Conservation (phyloP, 2,329 filamentous ascomycete genomes). For the Colletotrichum tanaceti region DNA sequence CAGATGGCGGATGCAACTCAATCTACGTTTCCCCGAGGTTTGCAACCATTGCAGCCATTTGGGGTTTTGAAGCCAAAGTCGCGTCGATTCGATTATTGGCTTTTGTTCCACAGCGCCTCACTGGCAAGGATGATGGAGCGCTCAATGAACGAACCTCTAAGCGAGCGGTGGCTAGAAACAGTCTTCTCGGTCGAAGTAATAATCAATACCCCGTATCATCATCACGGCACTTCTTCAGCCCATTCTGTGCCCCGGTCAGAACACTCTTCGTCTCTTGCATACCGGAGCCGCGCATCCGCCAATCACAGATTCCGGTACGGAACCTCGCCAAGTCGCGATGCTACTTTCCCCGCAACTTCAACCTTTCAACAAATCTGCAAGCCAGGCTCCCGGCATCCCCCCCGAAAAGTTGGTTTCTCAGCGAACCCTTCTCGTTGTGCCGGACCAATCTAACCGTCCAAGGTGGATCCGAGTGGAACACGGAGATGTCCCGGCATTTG, state of each 20-base stretch:
- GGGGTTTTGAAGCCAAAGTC: no score
- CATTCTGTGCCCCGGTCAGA: background rate
- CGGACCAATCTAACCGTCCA: background rate
- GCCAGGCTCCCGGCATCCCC: background rate
- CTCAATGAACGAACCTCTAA: no score
- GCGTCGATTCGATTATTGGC: no score
- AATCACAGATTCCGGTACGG: background rate
- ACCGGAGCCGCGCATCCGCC: background rate
- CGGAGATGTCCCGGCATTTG: conserved; percentile 38
- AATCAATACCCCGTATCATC: no score
- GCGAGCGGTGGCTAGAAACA: no score
- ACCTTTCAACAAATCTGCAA: background rate
- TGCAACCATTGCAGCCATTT: no score
- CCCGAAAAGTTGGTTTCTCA: background rate
- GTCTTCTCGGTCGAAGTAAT: no score
- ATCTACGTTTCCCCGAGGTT: no score
- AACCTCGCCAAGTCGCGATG: background rate
- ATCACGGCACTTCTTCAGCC: no score
- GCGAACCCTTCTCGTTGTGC: background rate
- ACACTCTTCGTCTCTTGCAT: background rate
- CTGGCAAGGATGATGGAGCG: no score
- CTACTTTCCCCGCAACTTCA: background rate
- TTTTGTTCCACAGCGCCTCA: no score
- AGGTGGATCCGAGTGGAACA: conserved; percentile 8
- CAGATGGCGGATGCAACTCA: no score